Conservation (phyloP, 2,329 filamentous ascomycete genomes). For the Stagonosporopsis chrysanthemi region DNA sequence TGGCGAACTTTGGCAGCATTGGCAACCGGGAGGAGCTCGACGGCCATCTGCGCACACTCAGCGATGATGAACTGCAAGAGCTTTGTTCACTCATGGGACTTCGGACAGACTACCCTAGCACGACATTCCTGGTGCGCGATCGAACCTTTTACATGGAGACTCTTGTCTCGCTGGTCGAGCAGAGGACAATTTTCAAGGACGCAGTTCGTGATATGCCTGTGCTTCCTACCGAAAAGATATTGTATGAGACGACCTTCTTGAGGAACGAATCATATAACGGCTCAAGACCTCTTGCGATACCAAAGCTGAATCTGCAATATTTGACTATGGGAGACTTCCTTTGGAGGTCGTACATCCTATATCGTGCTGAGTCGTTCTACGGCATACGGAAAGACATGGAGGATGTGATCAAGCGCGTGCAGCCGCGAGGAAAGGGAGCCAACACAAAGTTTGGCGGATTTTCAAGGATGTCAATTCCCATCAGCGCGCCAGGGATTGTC, state of each 20-base stretch:
- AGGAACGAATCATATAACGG: conserved; percentile 89
- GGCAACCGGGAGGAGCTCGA: conserved; percentile 81
- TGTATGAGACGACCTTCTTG: conserved; percentile 81
- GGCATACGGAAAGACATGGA: conserved; percentile 92
- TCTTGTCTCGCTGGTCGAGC: conserved; percentile 77
- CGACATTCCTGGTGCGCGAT: conserved; percentile 68
- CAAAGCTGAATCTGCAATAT: conserved; percentile 95
- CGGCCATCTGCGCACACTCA: conserved; percentile 74
- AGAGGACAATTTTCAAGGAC: conserved; percentile 83
- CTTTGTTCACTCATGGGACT: conserved; percentile 78
- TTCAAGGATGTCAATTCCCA: conserved; percentile 90
- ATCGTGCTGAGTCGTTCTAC: conserved; percentile 91
- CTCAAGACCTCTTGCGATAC: conserved; percentile 84
- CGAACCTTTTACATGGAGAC: conserved; percentile 74
- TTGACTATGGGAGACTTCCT: conserved; percentile 93
- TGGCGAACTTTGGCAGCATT: conserved; percentile 92
- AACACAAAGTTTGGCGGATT: conserved; percentile 78
- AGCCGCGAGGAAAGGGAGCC: conserved; percentile 73
- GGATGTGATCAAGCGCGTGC: conserved; percentile 77
- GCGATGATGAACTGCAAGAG: conserved; percentile 75
- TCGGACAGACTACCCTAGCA: conserved; percentile 80
- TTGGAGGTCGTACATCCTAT: conserved; percentile 91
- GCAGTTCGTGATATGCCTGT: conserved; percentile 72
- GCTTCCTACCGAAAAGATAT: conserved; percentile 80
- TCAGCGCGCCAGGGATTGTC: conserved; percentile 83